Conservation (phyloP, 352 stramenopile genomes). For the Thraustochytrium sp. region DNA sequence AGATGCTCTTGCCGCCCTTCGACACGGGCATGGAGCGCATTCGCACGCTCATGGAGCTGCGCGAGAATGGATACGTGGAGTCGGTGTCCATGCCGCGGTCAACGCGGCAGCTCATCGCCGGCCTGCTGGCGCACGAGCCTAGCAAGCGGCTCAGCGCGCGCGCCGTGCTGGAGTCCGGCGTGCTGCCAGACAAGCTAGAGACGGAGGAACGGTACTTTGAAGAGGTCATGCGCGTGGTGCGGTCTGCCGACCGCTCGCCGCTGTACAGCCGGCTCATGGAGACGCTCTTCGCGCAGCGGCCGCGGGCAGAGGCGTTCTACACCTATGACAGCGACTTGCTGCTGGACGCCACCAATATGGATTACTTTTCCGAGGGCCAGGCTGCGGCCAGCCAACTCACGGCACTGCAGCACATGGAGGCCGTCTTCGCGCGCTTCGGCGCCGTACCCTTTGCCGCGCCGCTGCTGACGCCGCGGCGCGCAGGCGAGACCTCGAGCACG, state of each 20-base stretch:
- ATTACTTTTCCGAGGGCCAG: neutral
- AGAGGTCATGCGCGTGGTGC: slow-evolving; percentile 36
- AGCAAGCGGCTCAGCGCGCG: neutral
- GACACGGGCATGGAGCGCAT: slow-evolving; percentile 78
- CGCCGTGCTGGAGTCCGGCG: slow-evolving; percentile 14
- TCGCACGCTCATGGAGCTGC: slow-evolving; percentile 64
- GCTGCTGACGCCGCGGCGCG: neutral
- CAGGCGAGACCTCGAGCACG: neutral
- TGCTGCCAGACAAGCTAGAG: slow-evolving; percentile 26
- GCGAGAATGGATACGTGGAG: neutral
- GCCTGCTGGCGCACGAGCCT: neutral
- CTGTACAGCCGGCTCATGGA: slow-evolving; percentile 33
- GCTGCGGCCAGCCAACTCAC: neutral
- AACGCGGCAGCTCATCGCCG: neutral
- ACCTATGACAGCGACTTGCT: slow-evolving; percentile 24
- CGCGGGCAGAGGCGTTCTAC: slow-evolving; percentile 30
- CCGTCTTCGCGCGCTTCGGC: neutral
- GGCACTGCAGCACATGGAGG: neutral
- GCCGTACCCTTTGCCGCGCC: neutral
- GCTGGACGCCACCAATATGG: neutral
- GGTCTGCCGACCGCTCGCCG: neutral
- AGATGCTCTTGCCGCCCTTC: slow-evolving; percentile 88
- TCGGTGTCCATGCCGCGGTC: neutral
- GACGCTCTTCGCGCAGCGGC: slow-evolving; percentile 33
- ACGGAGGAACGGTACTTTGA: slow-evolving; percentile 43